Evolutionary conservation across 164 flowering plant species (phyloP).

Genomic region (Sextonia rubra): DNA sequence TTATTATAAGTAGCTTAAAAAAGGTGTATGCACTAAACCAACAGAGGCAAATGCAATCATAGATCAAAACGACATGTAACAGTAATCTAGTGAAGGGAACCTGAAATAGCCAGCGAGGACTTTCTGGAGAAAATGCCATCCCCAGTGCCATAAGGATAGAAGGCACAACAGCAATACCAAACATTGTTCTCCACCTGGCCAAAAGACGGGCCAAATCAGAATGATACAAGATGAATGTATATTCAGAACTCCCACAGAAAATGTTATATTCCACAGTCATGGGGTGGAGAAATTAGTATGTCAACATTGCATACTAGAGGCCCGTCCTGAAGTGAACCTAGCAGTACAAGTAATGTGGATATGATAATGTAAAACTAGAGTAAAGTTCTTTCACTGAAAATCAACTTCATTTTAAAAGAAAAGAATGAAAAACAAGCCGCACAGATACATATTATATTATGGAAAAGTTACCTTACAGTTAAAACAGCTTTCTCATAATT

Average conservation of each 20-base stretch:
- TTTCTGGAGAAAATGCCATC: constrained; percentile 89
- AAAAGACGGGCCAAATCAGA: constrained; percentile 1
- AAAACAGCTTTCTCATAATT: too few species aligned
- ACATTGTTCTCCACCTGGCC: constrained; percentile 98
- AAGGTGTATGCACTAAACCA: not conserved
- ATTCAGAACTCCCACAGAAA: not conserved
- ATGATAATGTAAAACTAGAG: too few species aligned
- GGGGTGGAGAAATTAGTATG: not conserved
- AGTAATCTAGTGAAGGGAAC: constrained; percentile 25
- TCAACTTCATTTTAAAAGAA: too few species aligned
- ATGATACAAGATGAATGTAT: not conserved
- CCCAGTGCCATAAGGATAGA: constrained; percentile 82
- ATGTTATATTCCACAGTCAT: not conserved
- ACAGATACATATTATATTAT: too few species aligned
- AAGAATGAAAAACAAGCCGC: too few species aligned
- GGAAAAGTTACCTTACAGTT: too few species aligned
- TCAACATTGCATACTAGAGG: not conserved
- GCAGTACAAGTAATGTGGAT: not conserved
- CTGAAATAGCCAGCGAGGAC: constrained; percentile 98
- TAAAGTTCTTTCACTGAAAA: too few species aligned
- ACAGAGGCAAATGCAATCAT: not conserved
- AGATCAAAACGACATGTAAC: not conserved
- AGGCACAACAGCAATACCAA: constrained; percentile 73
- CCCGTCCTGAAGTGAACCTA: not conserved
- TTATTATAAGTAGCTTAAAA: not conserved